Conservation (phyloP, 2,329 filamentous ascomycete genomes). For the Claviceps pazoutovae region DNA sequence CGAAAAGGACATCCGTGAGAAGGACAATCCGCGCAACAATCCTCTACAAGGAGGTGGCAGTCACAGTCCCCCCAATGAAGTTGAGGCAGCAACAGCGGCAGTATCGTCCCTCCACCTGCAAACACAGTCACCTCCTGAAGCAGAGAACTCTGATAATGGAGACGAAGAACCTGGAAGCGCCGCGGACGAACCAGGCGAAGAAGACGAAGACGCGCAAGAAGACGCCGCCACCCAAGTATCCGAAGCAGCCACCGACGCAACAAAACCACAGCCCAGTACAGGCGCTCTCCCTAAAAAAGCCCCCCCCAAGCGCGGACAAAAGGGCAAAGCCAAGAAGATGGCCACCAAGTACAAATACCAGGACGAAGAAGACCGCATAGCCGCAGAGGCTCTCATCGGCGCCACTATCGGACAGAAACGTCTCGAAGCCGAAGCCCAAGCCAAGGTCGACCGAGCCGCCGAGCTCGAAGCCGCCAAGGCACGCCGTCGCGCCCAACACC, state of each 20-base stretch:
- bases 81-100: constrained; percentile 13
- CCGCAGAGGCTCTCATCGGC: constrained; percentile 79
- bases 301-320: constrained; percentile 55
- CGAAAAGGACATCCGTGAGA: constrained; percentile 7
- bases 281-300: constrained; percentile 25
- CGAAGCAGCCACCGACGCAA: constrained; percentile 8
- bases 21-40: constrained; percentile 21
- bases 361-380: constrained; percentile 80
- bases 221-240: constrained; percentile 6
- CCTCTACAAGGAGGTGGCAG: constrained; percentile 20
- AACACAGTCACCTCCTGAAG: constrained; percentile 6
- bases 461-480: constrained; percentile 58
- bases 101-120: constrained; percentile 13
- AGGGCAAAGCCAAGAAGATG: constrained; percentile 72
- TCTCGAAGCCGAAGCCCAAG: constrained; percentile 52
- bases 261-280: not conserved
- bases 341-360: constrained; percentile 84
- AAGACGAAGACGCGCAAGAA: constrained; percentile 7
- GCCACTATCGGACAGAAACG: constrained; percentile 53
- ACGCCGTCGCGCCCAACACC: constrained; percentile 67
- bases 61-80: constrained; percentile 13
- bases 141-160: not conserved
- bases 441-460: constrained; percentile 52
- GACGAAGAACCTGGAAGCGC: not conserved
- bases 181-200: constrained; percentile 3